Conservation (phyloP, 768 basidiomycete genomes). For the Suillus clintonianus region DNA sequence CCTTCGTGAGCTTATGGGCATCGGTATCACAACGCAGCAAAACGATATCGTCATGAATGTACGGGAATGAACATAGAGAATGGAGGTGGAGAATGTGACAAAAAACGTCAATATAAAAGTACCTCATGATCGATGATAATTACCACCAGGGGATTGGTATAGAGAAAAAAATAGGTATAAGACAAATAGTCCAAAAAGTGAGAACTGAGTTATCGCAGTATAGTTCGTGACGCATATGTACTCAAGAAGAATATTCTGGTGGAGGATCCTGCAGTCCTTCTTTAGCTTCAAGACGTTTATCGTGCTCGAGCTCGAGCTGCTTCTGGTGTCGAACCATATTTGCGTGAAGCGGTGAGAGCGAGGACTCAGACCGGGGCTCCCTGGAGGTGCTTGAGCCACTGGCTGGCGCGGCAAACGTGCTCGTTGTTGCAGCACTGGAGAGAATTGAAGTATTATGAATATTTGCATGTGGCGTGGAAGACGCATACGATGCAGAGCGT, state of each 20-base stretch:
- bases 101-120: neutral
- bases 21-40: neutral
- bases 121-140: neutral
- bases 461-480: neutral
- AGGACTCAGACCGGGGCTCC: neutral
- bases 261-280: slow-evolving; percentile 5
- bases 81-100: neutral
- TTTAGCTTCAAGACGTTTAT: neutral
- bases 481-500: neutral
- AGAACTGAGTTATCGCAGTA: neutral
- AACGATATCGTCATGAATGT: neutral
- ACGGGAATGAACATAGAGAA: neutral
- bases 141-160: neutral
- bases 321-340: slow-evolving; percentile 6
- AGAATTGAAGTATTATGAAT: neutral
- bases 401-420: slow-evolving; percentile 80
- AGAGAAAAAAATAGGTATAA: neutral
- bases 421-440: neutral
- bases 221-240: neutral
- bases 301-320: slow-evolving; percentile 5
- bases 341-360: slow-evolving; percentile 4
- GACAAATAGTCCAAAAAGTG: neutral
- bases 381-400: slow-evolving; percentile 42
- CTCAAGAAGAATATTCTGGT: slow-evolving; percentile 5
- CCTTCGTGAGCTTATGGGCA: neutral